These are phyloP conservation scores for Trichophaea hybrida DNA, from an alignment of 2,329 filamentous ascomycete genomes.

Conservation along the genomic window DNA sequence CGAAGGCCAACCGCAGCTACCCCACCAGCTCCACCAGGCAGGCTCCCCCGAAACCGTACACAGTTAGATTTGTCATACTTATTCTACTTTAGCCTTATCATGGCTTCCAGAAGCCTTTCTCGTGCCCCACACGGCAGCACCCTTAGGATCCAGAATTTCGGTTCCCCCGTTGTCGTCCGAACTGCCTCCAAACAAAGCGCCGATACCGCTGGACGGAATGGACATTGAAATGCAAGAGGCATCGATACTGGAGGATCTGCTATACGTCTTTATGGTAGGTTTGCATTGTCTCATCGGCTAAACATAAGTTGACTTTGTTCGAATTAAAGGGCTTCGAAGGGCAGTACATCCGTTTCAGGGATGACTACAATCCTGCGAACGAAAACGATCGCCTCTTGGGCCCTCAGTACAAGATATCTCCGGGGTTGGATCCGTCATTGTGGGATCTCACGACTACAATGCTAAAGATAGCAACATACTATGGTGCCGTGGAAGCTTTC, in stretches of 20 bases:
- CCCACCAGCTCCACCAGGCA: not conserved
- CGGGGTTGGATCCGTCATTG: conserved; percentile 79
- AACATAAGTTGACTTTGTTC: not conserved
- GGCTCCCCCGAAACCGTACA: not conserved
- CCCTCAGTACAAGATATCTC: conserved; percentile 62
- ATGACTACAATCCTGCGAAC: conserved; percentile 64
- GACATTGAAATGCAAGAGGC: conserved; percentile 71
- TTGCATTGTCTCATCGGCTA: not conserved
- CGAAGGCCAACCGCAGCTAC: not conserved
- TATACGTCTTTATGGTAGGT: conserved; percentile 74
- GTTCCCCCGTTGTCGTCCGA: conserved; percentile 48
- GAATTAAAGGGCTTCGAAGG: conserved; percentile 60
- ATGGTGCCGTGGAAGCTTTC: conserved; percentile 79
- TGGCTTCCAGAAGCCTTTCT: conserved; percentile 75
- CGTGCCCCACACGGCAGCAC: conserved; percentile 51
- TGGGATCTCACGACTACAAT: conserved; percentile 77
- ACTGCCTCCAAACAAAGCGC: conserved; percentile 55
- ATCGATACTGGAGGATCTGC: conserved; percentile 72
- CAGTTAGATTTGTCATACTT: too few species aligned
- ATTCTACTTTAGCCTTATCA: conserved; percentile 3
- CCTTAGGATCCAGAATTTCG: conserved; percentile 55
- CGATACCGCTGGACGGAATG: conserved; percentile 52
- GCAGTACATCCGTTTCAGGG: conserved; percentile 82
- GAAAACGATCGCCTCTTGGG: conserved; percentile 80
- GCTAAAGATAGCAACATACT: conserved; percentile 88